Conservation (phyloP, 140 eudicot species). For the Senecio squalidus region DNA sequence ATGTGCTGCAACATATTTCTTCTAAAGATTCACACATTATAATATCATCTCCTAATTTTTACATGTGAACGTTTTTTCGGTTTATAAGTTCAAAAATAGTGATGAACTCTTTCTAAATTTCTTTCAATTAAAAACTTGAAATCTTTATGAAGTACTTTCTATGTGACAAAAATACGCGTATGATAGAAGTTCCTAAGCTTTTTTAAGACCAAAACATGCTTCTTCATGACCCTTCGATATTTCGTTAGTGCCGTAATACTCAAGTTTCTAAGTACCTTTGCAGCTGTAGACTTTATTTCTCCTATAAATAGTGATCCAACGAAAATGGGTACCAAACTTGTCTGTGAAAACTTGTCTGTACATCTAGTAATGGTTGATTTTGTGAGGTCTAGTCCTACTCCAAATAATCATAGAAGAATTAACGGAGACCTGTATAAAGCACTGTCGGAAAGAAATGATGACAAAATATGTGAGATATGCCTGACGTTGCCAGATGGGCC, state of each 20-base stretch:
- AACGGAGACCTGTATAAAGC: constrained; percentile 19
- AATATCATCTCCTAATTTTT: too few relatives aligned
- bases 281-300: neutral
- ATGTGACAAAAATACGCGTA: too few relatives aligned
- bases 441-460: constrained; percentile 18
- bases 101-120: too few relatives aligned
- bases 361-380: neutral
- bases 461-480: constrained; percentile 7
- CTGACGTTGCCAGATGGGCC: constrained; percentile 7
- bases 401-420: constrained; percentile 1
- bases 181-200: neutral
- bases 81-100: too few relatives aligned
- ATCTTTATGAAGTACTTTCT: too few relatives aligned
- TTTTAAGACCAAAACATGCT: neutral
- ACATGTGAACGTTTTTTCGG: too few relatives aligned
- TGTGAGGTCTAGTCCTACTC: neutral
- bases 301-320: neutral
- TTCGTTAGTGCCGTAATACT: neutral
- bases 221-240: neutral
- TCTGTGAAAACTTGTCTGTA: neutral
- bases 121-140: too few relatives aligned
- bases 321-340: neutral
- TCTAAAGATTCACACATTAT: too few relatives aligned
- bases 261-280: neutral
- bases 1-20: too few relatives aligned